Evolutionary conservation across 106 monocot species (phyloP).

Genomic region (Allium sativum): DNA sequence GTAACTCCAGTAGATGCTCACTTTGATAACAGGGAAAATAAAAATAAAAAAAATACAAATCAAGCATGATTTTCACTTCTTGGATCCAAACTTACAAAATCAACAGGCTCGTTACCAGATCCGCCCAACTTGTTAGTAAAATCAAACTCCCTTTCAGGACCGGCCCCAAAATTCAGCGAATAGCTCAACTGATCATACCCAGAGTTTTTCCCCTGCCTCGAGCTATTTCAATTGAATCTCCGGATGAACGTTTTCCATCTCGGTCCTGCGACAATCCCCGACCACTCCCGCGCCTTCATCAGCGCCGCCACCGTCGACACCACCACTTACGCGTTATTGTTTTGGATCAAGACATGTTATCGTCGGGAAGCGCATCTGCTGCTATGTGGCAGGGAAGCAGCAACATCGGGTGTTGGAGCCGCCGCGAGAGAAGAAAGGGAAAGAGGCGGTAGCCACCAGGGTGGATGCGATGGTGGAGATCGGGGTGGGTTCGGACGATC

Average conservation of each 20-base stretch:
- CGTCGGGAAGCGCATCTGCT: not conserved
- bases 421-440: not conserved
- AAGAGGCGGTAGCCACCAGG: not conserved
- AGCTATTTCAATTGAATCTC: constrained; percentile 15
- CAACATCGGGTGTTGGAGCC: constrained; percentile 2
- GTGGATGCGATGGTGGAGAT: not conserved
- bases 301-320: constrained; percentile 16
- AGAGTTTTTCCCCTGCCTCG: constrained; percentile 9
- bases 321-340: not conserved
- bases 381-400: not conserved
- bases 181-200: constrained; percentile 53
- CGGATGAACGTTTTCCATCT: constrained; percentile 70
- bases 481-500: not conserved
- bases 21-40: too few species aligned
- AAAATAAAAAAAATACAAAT: too few species aligned
- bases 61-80: too few species aligned
- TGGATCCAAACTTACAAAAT: too few species aligned
- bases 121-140: constrained; percentile 49
- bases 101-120: too few species aligned
- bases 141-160: constrained; percentile 23
- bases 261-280: constrained; percentile 62
- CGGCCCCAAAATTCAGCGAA: constrained; percentile 61
- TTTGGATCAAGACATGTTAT: not conserved
- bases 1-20: too few species aligned
- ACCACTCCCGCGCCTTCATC: constrained; percentile 68